Conservation (phyloP, 176 grass and related monocot species). For the Zoysia japonica region DNA sequence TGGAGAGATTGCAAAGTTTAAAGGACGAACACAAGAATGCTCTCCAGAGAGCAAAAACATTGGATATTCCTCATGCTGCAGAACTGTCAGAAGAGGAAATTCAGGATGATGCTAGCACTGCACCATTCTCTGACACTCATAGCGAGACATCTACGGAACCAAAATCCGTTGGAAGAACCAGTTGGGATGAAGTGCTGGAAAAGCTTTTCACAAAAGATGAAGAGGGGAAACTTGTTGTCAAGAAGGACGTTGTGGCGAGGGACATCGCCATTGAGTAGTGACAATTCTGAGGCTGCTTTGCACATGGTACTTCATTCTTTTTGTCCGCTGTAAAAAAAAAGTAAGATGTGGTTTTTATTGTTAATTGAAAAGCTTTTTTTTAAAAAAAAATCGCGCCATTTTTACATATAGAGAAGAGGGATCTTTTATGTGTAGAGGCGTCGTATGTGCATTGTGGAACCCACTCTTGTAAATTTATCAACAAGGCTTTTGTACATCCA, state of each 20-base stretch:
- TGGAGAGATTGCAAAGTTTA: slow-evolving; percentile 72
- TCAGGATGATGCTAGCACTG: slow-evolving; percentile 14
- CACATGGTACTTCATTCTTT: slow-evolving; percentile 28
- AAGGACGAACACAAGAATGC: slow-evolving; percentile 83
- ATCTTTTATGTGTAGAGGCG: slow-evolving; percentile 5
- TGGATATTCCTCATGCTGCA: slow-evolving; percentile 69
- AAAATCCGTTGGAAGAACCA: slow-evolving; percentile 56
- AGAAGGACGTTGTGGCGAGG: slow-evolving; percentile 68
- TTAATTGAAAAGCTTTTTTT: background rate
- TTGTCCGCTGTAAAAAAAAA: slow-evolving; percentile 21
- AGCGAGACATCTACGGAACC: slow-evolving; percentile 17
- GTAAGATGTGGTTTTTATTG: slow-evolving; percentile 8
- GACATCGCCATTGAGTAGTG: slow-evolving; percentile 48
- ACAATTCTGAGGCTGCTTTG: background rate
- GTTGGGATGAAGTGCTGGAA: slow-evolving; percentile 77
- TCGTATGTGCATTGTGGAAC: slow-evolving; percentile 20
- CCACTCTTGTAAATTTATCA: slow-evolving; percentile 20
- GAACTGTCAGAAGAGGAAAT: slow-evolving; percentile 49
- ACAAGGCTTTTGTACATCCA: background rate
- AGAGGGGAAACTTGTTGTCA: slow-evolving; percentile 70
- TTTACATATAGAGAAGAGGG: slow-evolving; percentile 11
- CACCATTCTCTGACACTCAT: slow-evolving; percentile 18
- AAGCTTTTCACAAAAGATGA: slow-evolving; percentile 74
- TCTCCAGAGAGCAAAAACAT: slow-evolving; percentile 58
- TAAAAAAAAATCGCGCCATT: background rate